Conservation (phyloP, 441 rosid genomes). For the Euphorbia corollata region DNA sequence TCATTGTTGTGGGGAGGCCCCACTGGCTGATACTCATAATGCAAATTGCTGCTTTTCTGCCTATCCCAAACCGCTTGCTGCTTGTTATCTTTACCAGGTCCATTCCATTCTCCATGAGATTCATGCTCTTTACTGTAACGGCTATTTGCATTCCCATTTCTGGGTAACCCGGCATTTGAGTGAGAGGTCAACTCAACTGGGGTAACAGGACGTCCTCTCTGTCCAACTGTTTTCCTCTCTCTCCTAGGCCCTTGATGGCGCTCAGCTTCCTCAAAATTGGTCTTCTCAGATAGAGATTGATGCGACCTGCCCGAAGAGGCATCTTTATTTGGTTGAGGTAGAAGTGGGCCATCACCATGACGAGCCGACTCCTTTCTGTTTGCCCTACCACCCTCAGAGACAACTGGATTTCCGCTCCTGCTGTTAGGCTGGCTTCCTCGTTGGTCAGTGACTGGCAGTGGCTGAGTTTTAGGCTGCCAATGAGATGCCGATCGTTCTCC, state of each 20-base stretch:
- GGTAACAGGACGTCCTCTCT: slow-evolving; percentile 27
- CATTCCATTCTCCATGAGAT: slow-evolving; percentile 62
- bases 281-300: slow-evolving; percentile 27
- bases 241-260: slow-evolving; percentile 38
- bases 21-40: slow-evolving; percentile 79
- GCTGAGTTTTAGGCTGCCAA: slow-evolving; percentile 70
- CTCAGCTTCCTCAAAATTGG: slow-evolving; percentile 35
- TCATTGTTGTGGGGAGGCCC: slow-evolving; percentile 43
- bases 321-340: slow-evolving; percentile 33
- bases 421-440: slow-evolving; percentile 36
- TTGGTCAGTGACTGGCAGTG: slow-evolving; percentile 30
- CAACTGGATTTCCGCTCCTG: slow-evolving; percentile 31
- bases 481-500: slow-evolving; percentile 58
- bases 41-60: slow-evolving; percentile 46
- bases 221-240: slow-evolving; percentile 34
- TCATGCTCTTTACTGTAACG: slow-evolving; percentile 55
- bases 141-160: slow-evolving; percentile 49
- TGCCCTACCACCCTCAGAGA: slow-evolving; percentile 34
- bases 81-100: slow-evolving; percentile 50
- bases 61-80: slow-evolving; percentile 49
- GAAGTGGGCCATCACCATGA: slow-evolving; percentile 25
- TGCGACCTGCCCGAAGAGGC: slow-evolving; percentile 26
- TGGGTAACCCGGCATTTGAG: slow-evolving; percentile 38
- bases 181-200: slow-evolving; percentile 26
- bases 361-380: slow-evolving; percentile 38